phyloP scores from a whole-genome alignment of 495 filamentous ascomycete species.

The Evansstolkia leycettana region DNA sequence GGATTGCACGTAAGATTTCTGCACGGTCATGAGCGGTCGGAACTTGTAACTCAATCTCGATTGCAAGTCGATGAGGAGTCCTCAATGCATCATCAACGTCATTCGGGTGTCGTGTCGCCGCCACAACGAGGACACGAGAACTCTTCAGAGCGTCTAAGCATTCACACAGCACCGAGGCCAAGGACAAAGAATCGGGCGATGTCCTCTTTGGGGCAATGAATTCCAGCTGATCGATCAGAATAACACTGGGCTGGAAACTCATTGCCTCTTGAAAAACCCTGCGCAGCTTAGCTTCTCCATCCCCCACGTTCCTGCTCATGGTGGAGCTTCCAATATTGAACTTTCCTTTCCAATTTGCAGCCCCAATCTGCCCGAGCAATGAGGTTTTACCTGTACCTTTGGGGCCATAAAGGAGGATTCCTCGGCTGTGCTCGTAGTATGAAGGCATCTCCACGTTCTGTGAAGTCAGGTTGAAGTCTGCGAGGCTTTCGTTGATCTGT shows the following conservation, averaged over 20 bases:
- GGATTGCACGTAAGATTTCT: constrained; percentile 53
- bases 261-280: constrained; percentile 61
- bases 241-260: constrained; percentile 61
- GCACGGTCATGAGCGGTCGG: constrained; percentile 60
- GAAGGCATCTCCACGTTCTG: constrained; percentile 25
- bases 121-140: constrained; percentile 52
- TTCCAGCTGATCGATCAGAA: constrained; percentile 77
- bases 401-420: constrained; percentile 68
- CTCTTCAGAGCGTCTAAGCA: constrained; percentile 31
- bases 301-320: constrained; percentile 25
- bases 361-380: constrained; percentile 52
- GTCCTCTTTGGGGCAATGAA: constrained; percentile 52
- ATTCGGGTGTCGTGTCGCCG: constrained; percentile 57
- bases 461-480: constrained; percentile 36
- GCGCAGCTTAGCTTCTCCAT: constrained; percentile 43
- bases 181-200: constrained; percentile 22
- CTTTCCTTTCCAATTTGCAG: constrained; percentile 56
- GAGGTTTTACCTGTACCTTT: constrained; percentile 74
- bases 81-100: constrained; percentile 65
- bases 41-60: constrained; percentile 68
- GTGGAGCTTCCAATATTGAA: constrained; percentile 47
- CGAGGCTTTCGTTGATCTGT: constrained; percentile 54
- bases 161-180: constrained; percentile 28
- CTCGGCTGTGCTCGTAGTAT: constrained; percentile 32
- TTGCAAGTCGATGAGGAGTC: constrained; percentile 50